A percentile compares a stretch with the other conserved stretches of the same genome.
Conservation (phyloP, 805 yeast genomes). For the Saccharomyces kudriavzevii region DNA sequence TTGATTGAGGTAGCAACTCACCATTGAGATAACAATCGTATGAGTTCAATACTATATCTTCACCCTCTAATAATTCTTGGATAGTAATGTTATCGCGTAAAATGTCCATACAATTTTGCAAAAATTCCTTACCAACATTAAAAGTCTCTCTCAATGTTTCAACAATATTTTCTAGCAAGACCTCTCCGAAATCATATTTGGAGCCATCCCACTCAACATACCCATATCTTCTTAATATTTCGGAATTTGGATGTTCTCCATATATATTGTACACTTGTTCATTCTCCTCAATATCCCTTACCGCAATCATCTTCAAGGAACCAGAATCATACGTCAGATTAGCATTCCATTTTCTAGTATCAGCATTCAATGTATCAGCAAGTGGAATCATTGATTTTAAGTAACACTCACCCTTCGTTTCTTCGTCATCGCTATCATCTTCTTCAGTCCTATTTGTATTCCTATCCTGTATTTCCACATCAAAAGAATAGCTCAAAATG, state of each 20-base stretch:
- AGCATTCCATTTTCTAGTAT: slow-evolving; percentile 71
- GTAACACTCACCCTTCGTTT: slow-evolving; percentile 30
- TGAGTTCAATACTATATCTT: slow-evolving; percentile 41
- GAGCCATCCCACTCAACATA: slow-evolving; percentile 74
- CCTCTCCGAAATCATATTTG: slow-evolving; percentile 72
- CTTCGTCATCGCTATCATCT: slow-evolving; percentile 34
- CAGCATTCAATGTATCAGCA: slow-evolving; percentile 87
- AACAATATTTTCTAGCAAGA: slow-evolving; percentile 35
- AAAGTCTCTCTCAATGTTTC: slow-evolving; percentile 30
- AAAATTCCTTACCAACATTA: slow-evolving; percentile 17
- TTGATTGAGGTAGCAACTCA: slow-evolving; percentile 52
- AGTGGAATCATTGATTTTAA: slow-evolving; percentile 85
- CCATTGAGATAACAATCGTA: slow-evolving; percentile 56
- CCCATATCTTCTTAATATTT: slow-evolving; percentile 82
- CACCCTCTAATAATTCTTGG: slow-evolving; percentile 32
- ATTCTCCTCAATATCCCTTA: slow-evolving; percentile 48
- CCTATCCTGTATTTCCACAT: slow-evolving; percentile 44
- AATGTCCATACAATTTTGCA: slow-evolving; percentile 33
- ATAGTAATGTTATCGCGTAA: slow-evolving; percentile 24
- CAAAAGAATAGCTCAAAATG: slow-evolving; percentile 87
- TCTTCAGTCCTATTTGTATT: slow-evolving; percentile 30
- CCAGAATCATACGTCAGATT: slow-evolving; percentile 45
- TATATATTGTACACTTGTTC: slow-evolving; percentile 83
- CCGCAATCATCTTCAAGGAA: slow-evolving; percentile 62
- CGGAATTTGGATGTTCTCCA: slow-evolving; percentile 88